Conservation (phyloP, 176 grass and related monocot genomes). For the Rhynchospora pubera region DNA sequence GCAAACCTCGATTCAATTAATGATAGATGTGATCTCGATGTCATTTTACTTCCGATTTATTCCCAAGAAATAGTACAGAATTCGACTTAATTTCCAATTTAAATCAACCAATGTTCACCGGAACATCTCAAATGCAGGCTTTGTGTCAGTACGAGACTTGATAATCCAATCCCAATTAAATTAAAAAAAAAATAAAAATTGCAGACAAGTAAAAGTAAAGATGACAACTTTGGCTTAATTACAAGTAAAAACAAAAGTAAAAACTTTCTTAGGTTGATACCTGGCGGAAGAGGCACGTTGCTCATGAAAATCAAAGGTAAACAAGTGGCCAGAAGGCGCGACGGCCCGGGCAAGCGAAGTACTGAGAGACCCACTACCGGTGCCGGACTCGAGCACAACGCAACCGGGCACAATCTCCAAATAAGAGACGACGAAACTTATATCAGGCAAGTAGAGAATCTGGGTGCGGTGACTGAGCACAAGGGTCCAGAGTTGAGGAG, state of each 20-base stretch:
- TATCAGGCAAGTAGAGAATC: constrained; percentile 85
- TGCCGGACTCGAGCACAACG: constrained; percentile 73
- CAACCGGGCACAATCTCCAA: constrained; percentile 73
- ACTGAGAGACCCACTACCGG: constrained; percentile 68
- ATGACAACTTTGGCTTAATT: not conserved
- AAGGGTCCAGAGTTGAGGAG: constrained; percentile 84
- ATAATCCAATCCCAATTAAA: not conserved
- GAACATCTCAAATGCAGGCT: not conserved
- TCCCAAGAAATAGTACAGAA: not conserved
- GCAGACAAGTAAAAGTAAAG: no score
- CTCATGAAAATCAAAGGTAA: constrained; percentile 90
- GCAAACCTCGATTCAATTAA: no score
- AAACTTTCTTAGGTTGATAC: no score
- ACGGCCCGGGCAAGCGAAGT: constrained; percentile 72
- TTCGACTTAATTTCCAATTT: not conserved
- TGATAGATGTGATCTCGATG: no score
- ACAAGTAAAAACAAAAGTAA: not conserved
- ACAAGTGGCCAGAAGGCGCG: constrained; percentile 53
- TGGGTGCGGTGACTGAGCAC: constrained; percentile 90
- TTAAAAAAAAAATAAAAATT: not conserved
- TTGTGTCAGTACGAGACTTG: not conserved
- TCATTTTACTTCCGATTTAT: no score
- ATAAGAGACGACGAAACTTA: constrained; percentile 77
- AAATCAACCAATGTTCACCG: not conserved
- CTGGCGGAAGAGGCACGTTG: constrained; percentile 70